Base-by-base conservation (phyloP, 768 basidiomycete genomes). In the Artomyces pyxidatus region DNA sequence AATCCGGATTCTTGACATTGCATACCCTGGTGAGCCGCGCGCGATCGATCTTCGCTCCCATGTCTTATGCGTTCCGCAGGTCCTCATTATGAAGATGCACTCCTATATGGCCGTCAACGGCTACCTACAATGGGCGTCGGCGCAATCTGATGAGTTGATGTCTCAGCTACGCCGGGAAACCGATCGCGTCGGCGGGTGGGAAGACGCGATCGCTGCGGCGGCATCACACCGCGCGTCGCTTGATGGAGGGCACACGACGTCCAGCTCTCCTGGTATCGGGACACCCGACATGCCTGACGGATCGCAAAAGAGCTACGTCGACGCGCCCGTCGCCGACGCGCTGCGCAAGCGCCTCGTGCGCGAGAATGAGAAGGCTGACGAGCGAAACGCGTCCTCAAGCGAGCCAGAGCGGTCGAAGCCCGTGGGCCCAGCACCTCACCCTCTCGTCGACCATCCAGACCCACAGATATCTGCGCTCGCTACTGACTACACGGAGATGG, bases 11-110 rank as follows among this genome's bases (percentile, higher is more conserved):
- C 65, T 69, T 93, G 42, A 94, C 87, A 1, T 65, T 92, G 42
- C 94, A 97, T 62, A 81, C 87, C 8, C 71, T 98, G 19, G 88
- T 83, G 53, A 47, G 78, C 51, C n/a, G 58, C 25, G 28, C 47
- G 23, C 32, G 39, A 9, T 16, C 12, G 21, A 7, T 17, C 29
- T 40, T 10, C 19, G 6, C 7, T 21, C 26, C 32, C 21, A 14
- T 19, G 21, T 38, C 39, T 50, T 12, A 32, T 45, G 4, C 22
- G 39, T 16, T 6, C 37, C 29, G 19, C 47, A 83, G 79, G 78
- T 84, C 51, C 83, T 93, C 83, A 77, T 92, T 58, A 93, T 93
- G 90, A 89, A 96, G 68, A 85, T 95, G 74, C 94, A 99, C 65
- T 96, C 92, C 4, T 99, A 97, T 66, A 78, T 88, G 64, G 76